phyloP scores from a whole-genome alignment of 2,329 filamentous ascomycete species.

The Trichocomaceae sp. region DNA sequence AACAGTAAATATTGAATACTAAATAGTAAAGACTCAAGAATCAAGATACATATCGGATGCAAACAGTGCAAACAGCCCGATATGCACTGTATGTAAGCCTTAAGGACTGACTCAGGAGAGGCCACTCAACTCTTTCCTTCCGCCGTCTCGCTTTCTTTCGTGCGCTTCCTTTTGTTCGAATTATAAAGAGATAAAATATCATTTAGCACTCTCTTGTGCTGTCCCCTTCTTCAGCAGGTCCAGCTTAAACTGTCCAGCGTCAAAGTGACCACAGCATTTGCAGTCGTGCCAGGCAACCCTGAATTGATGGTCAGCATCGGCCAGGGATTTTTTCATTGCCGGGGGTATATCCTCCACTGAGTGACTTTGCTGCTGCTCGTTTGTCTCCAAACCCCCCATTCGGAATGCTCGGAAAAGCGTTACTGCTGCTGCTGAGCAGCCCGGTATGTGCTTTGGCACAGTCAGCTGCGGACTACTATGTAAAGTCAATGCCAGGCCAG shows the following conservation, averaged over 20 bases:
- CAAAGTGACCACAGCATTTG: not conserved
- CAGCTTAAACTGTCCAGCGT: not conserved
- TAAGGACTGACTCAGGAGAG: too few relatives aligned
- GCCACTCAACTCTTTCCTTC: not conserved
- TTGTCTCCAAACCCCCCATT: not conserved
- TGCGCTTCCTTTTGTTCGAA: not conserved
- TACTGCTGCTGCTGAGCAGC: constrained; percentile 21
- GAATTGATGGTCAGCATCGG: not conserved
- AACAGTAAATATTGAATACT: too few relatives aligned
- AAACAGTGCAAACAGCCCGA: not conserved
- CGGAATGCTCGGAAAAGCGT: constrained; percentile 4
- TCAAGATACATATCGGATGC: not conserved
- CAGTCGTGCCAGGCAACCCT: not conserved
- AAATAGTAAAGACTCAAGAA: too few relatives aligned
- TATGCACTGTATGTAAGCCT: too few relatives aligned
- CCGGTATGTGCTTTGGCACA: constrained; percentile 34
- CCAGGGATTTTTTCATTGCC: not conserved
- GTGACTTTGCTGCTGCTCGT: not conserved
- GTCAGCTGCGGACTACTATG: constrained; percentile 79
- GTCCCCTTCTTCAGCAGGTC: too few relatives aligned
- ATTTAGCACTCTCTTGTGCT: too few relatives aligned
- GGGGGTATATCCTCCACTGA: not conserved
- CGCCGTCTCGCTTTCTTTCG: not conserved
- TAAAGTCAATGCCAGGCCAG: constrained; percentile 75
- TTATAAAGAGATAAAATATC: too few relatives aligned